Evolutionary conservation across 2,329 filamentous ascomycete genomes (phyloP).

Genomic region (Thermochaetoides dissita): DNA sequence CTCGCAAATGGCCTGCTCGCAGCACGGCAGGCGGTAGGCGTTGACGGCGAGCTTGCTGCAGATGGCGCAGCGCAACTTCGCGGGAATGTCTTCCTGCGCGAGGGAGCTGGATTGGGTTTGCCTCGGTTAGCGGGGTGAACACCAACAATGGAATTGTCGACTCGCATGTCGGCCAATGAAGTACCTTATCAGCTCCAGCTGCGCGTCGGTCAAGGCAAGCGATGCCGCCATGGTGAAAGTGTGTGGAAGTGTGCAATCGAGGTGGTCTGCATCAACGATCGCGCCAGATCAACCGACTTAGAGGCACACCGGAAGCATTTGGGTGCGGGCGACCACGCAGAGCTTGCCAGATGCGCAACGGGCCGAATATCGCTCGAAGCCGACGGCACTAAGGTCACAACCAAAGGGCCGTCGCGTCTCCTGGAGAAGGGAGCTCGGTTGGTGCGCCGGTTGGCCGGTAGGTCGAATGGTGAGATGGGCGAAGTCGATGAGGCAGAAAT

Average conservation of each 20-base stretch:
- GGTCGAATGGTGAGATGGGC: neutral
- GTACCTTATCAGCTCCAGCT: slow-evolving; percentile 46
- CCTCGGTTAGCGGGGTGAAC: neutral
- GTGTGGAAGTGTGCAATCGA: no score
- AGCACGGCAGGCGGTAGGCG: slow-evolving; percentile 83
- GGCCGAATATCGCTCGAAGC: no score
- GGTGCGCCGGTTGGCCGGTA: neutral
- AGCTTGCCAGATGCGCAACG: no score
- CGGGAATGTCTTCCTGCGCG: slow-evolving; percentile 74
- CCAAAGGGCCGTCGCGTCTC: no score
- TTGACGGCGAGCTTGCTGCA: slow-evolving; percentile 86
- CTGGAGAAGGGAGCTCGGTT: no score
- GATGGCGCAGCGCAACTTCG: slow-evolving; percentile 85
- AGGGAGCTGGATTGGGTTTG: slow-evolving; percentile 44
- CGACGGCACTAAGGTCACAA: no score
- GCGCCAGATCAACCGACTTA: no score
- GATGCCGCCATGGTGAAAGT: slow-evolving; percentile 14
- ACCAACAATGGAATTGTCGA: slow-evolving; percentile 5
- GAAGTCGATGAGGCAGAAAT: no score
- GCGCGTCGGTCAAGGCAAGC: slow-evolving; percentile 31
- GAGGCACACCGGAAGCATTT: no score
- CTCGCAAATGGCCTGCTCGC: slow-evolving; percentile 88
- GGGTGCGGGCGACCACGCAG: no score
- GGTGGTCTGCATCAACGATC: slow-evolving; percentile 2
- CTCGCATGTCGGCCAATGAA: no score